Percentiles rank a stretch among this genome's conserved stretches.
These are phyloP conservation scores for Colletotrichum sp. DNA, from an alignment of 2,329 filamentous ascomycete species.

Conservation along the genomic window DNA sequence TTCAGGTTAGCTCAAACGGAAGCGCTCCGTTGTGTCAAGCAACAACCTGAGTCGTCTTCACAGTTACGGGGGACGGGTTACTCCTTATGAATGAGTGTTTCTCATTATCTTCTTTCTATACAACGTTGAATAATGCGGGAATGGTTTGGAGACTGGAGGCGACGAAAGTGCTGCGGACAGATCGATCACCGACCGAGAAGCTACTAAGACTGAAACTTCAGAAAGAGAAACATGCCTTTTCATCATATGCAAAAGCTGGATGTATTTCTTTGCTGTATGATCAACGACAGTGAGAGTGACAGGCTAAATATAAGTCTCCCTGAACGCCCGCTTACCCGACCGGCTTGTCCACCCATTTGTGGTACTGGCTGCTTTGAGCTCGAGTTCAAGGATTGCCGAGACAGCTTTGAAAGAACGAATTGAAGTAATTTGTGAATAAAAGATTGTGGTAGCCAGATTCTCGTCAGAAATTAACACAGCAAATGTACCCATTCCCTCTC, in stretches of 20 bases:
- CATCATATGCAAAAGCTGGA: fast-evolving
- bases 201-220: not conserved
- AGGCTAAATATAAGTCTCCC: not conserved
- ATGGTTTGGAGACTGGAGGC: not conserved
- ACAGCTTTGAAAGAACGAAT: fast-evolving
- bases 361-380: fast-evolving
- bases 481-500: not conserved
- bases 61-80: fast-evolving
- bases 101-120: fast-evolving
- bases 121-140: not conserved
- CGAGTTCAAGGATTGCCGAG: not conserved
- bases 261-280: fast-evolving
- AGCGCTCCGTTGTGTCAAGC: fast-evolving
- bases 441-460: fast-evolving
- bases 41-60: not conserved
- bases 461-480: not conserved
- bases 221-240: not conserved
- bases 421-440: not conserved
- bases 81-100: fast-evolving
- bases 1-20: not conserved
- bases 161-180: not conserved
- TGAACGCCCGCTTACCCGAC: not conserved
- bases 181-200: not conserved
- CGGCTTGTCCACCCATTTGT: not conserved
- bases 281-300: not conserved